Conservation (phyloP, 768 basidiomycete species). For the Pleurotus pulmonarius region DNA sequence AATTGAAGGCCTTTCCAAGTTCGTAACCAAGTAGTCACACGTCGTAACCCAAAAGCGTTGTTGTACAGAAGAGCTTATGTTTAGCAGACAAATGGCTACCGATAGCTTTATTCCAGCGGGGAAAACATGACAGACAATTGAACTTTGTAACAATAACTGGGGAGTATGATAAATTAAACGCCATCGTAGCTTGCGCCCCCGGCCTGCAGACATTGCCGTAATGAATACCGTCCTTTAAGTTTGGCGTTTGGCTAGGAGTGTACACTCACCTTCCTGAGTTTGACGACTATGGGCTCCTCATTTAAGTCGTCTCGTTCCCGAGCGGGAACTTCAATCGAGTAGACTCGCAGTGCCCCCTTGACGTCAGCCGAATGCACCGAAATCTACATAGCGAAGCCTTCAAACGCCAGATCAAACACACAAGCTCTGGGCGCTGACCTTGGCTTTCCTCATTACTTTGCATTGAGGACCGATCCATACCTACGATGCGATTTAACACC, state of each 20-base stretch:
- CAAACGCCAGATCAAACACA: not conserved
- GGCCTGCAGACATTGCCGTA: constrained; percentile 44
- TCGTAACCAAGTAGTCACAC: constrained; percentile 22
- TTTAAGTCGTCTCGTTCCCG: constrained; percentile 79
- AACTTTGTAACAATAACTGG: not conserved
- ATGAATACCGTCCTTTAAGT: not conserved
- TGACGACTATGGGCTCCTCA: constrained; percentile 80
- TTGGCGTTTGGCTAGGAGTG: constrained; percentile 10
- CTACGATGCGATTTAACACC: constrained; percentile 18
- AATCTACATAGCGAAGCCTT: constrained; percentile 45
- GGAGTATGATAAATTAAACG: constrained; percentile 38
- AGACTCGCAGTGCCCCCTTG: constrained; percentile 72
- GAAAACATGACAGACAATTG: not conserved
- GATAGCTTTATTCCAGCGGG: not conserved
- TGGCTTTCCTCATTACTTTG: constrained; percentile 91
- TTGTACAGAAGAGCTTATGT: too few species aligned
- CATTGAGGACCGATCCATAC: constrained; percentile 79
- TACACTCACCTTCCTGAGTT: constrained; percentile 68
- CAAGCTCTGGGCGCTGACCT: constrained; percentile 45
- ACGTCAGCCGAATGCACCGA: constrained; percentile 91
- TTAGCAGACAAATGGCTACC: too few species aligned
- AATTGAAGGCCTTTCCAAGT: constrained; percentile 55
- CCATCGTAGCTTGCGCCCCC: constrained; percentile 90
- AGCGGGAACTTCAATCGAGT: constrained; percentile 87
- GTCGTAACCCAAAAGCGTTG: not conserved